Evolutionary conservation across 2,329 filamentous ascomycete genomes (phyloP), one percentile per base, ranked within the genome.

Genomic region (Fusarium algeriense): DNA sequence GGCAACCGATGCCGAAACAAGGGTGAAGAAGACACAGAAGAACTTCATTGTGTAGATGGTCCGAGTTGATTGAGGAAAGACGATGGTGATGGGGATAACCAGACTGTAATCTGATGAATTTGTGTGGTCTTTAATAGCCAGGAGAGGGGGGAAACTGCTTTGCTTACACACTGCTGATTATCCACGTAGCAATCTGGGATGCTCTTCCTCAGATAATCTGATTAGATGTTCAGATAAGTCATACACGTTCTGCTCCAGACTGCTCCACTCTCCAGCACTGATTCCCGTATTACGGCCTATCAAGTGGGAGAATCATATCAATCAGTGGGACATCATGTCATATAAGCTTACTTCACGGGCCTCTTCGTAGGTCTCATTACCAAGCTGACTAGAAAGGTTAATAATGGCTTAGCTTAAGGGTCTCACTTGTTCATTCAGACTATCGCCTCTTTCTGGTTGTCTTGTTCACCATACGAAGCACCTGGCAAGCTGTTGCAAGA

Each of bases 121-220:
- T 4, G 5, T 1, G 2, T 7, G 12, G 11, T 14, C 13, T 50
- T 52, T 32, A 40, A 58, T 52, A 58, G 34, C 19, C 17, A 1
- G 3, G 6, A 6, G 0, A 5, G 3, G 5, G 5, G 1, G 9
- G 7, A 34, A 5, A 3, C 1, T 32, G 8, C 43, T 14, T 9
- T 14, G 2, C 49, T 32, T 28, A 2, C 10, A 19, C 4, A 3
- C 2, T 8, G 5, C 10, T 9, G 13, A 7, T 2, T 40, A 40
- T 15, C 19, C 26, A 20, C 2, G 10, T 3, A 7, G 28, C 28
- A 30, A 15, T 10, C 23, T 12, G 6, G 20, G 15, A 6, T 15
- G 17, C 1, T 0, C 11, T 9, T 7, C n/a, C 5, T 23, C 6
- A 15, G 26, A 40, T 48, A 26, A 52, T 38, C 34, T 32, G 35